These are phyloP conservation scores for Boehmeria nivea DNA, from an alignment of 306 rosid species.

Conservation along the genomic window DNA sequence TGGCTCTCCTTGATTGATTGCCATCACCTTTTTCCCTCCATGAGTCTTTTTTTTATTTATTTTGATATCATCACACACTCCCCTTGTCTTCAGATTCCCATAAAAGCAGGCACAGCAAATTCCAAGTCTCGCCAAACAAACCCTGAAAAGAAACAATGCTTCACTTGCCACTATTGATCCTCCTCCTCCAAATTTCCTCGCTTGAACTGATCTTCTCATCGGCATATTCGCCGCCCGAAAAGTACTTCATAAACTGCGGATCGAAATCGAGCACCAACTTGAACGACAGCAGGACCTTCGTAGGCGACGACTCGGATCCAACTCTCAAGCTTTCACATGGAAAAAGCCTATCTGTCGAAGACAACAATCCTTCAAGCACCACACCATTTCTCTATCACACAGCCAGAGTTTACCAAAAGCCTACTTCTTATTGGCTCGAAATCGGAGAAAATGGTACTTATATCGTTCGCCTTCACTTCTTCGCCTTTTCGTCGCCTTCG, in stretches of 20 bases:
- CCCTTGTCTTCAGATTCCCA: not conserved
- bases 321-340: not conserved
- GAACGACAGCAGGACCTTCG: not conserved
- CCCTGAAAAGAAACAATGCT: not conserved
- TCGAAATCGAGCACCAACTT: not conserved
- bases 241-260: constrained; percentile 10
- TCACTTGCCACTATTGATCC: not conserved
- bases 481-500: constrained; percentile 18
- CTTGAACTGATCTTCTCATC: constrained; percentile 1
- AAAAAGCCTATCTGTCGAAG: not conserved
- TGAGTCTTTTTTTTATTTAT: not conserved
- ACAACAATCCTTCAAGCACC: not conserved
- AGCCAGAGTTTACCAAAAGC: constrained; percentile 20
- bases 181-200: constrained; percentile 3
- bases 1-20: not conserved
- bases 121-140: not conserved
- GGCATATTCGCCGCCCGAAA: not conserved
- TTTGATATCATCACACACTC: not conserved
- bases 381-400: constrained; percentile 18
- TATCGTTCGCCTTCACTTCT: constrained; percentile 46
- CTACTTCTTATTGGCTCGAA: constrained; percentile 20
- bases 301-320: constrained; percentile 1
- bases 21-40: constrained; percentile 1
- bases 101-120: not conserved
- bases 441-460: constrained; percentile 10